A percentile compares a stretch with the other conserved stretches of the same genome.
Evolutionary conservation across 2,329 filamentous ascomycete species (phyloP).

Genomic region (Botrytis fabae): DNA sequence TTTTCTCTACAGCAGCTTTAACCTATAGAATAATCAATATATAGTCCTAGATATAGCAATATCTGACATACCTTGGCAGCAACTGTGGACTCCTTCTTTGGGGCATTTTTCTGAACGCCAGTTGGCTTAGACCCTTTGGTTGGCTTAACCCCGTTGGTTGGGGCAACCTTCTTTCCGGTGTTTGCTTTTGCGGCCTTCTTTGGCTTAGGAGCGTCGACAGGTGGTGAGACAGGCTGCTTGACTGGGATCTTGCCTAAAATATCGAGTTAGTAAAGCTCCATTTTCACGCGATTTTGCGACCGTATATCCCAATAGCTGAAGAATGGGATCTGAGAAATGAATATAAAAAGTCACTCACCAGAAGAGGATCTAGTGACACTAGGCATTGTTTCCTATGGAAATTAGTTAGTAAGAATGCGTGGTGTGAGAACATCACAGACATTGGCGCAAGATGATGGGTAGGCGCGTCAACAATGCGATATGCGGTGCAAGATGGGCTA

Average conservation of each 20-base stretch:
- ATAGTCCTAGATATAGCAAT: not conserved
- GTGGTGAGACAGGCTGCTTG: conserved; percentile 36
- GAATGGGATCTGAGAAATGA: not conserved
- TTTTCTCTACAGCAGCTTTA: conserved; percentile 3
- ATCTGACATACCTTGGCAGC: conserved; percentile 36
- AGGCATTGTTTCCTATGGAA: conserved; percentile 37
- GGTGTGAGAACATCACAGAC: not conserved
- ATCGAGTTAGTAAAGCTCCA: conserved; percentile 33
- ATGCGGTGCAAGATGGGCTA: not conserved
- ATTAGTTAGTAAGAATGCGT: conserved; percentile 8
- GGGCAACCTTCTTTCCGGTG: conserved; percentile 37
- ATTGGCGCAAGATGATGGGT: conserved; percentile 9
- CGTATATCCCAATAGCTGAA: conserved; percentile 2
- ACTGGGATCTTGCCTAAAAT: conserved; percentile 35
- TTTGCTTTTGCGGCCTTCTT: conserved; percentile 39
- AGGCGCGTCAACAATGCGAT: not conserved
- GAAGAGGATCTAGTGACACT: conserved; percentile 38
- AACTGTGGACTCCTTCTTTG: conserved; percentile 38
- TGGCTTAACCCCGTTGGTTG: conserved; percentile 40
- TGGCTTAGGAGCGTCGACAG: conserved; percentile 33
- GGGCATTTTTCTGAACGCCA: conserved; percentile 20
- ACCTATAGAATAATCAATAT: conserved; percentile 3
- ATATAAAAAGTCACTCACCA: conserved; percentile 32
- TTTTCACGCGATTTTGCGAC: conserved; percentile 21
- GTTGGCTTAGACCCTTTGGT: not conserved